Evolutionary conservation across 1,284 basidiomycete genomes (phyloP).

Genomic region (Sporisorium graminicola): DNA sequence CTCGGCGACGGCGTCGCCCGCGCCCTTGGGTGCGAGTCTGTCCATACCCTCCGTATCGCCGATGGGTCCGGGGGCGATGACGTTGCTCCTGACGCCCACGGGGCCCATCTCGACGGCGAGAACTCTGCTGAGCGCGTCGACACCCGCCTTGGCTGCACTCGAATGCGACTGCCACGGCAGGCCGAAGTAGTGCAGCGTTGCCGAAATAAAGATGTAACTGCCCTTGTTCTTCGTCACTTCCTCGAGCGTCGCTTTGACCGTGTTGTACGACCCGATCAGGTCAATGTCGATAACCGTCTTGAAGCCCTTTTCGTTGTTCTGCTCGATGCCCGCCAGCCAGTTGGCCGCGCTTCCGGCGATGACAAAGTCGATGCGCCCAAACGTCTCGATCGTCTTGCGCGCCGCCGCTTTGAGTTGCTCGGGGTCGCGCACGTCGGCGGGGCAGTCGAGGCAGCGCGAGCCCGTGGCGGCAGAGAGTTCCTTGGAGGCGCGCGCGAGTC

Average conservation of each 20-base stretch:
- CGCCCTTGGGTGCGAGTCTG: slow-evolving; percentile 75
- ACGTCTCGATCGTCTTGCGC: slow-evolving; percentile 78
- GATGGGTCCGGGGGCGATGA: slow-evolving; percentile 89
- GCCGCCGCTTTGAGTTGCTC: slow-evolving; percentile 82
- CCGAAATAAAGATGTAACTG: slow-evolving; percentile 89
- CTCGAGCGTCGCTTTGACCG: slow-evolving; percentile 73
- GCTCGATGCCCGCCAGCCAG: slow-evolving; percentile 67
- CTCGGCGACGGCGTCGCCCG: slow-evolving; percentile 57
- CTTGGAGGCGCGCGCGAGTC: slow-evolving; percentile 79
- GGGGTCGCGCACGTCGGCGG: slow-evolving; percentile 86
- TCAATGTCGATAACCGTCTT: slow-evolving; percentile 94
- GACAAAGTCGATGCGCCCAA: slow-evolving; percentile 92
- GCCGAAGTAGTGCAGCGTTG: slow-evolving; percentile 89
- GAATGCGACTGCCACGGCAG: slow-evolving; percentile 92
- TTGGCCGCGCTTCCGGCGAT: slow-evolving; percentile 80
- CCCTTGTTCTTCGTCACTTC: slow-evolving; percentile 72
- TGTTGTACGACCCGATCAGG: slow-evolving; percentile 91
- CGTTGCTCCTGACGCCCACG: slow-evolving; percentile 89
- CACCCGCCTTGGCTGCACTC: slow-evolving; percentile 92
- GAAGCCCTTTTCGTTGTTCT: slow-evolving; percentile 74
- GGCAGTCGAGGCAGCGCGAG: slow-evolving; percentile 77
- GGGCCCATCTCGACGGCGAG: slow-evolving; percentile 94
- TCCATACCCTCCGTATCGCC: slow-evolving; percentile 85
- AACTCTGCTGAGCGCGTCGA: slow-evolving; percentile 87
- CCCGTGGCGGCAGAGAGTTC: slow-evolving; percentile 81